Base-by-base conservation (phyloP, 208 protist genomes). In the Crithidia mellificae region DNA sequence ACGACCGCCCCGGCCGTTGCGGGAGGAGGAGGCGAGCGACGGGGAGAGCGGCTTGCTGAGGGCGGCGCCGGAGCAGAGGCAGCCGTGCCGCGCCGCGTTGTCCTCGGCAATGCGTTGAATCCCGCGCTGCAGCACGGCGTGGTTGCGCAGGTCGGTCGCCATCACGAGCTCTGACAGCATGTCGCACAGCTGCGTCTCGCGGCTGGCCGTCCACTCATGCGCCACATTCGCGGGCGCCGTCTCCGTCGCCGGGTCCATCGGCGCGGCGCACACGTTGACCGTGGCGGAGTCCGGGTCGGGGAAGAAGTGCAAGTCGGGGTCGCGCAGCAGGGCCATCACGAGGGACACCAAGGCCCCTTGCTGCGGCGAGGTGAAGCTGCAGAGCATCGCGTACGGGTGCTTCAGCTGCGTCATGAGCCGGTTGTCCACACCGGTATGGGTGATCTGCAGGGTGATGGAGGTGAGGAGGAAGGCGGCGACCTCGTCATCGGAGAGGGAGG, bases 361-460 rank as follows among this genome's bases (percentile, higher is more conserved):
- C 69, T 85, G 76, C 17, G 87, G 87, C 12, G 87, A 80, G 38
- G 68, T 58, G 74, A 81, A 87, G 65, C 74, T 77, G 58, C 78
- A 78, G 5, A 78, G 27, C 47, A 61, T 75, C 43, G 75, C 77
- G 54, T 83, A 92, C 15, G 87, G 85, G 59, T 88, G 85, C n/a
- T 62, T 63, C 25, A 87, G 25, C 47, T 78, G 69, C 30, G 68
- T 62, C 19, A 91, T 44, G 85, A 98, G 74, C 83, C 88, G 65
- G 90, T 98, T 91, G 44, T 78, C 78, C n/a, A 76, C 57, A 9
- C 85, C 87, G 47, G 71, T 63, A 68, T 92, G 84, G 7, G 77
- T 80, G 0, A 92, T 51, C 55, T 77, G 72, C 69, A 84, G 75
- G n/a, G 87, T 68, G 12, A 78, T 66, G 3, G 87, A 55, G 5